Evolutionary conservation across 371 early-diverging fungal genomes (phyloP), one percentile per base, ranked within the genome.

Genomic region (Syncephalastrum monosporum): DNA sequence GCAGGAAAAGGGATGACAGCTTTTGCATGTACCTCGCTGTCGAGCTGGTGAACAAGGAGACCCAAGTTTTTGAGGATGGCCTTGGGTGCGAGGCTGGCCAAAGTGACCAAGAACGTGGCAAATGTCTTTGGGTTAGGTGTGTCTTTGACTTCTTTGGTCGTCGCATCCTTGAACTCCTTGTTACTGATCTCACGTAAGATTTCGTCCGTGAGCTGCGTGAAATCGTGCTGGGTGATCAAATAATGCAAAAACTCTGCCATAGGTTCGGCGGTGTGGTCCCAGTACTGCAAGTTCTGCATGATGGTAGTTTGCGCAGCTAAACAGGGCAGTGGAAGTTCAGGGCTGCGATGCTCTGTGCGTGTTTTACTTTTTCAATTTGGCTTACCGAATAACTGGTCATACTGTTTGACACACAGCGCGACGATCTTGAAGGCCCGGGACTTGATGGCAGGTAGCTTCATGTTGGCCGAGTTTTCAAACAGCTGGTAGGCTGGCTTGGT

Each of bases 221-320:
- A 81, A 24, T 88, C 86, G 60, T 87, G 83, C 33, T 87, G 64
- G 5, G 82, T 80, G 24, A 80, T 75, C 43, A 92, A 61, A 57
- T 81, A 70, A 23, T 84, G 77, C 42, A 97, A 62, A 1, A 97
- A 76, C 44, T 92, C 92, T 0, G 97, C 98, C 88, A 95, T 91
- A 15, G 88, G 80, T 63, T 98, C 96, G 24, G 93, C 83, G 19
- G 95, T 82, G 59, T 95, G 92, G 48, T 97, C 97, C 79, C 86
- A 94, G 63, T 95, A 95, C 58, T 92, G 90, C 42, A 97, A 75
- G 63, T 92, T 87, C 61, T 96, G 94, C 54, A 90, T 81, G 17
- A 96, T 85, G 14, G 92, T 85, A 0, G 92, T 90, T 63, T 88
- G 86, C n/a, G 91, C 86, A 12, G 78, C 89, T 89, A 59, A 23